These are phyloP conservation scores for Rhizomucor miehei DNA, from an alignment of 371 early-diverging fungal genomes.

Conservation along the genomic window DNA sequence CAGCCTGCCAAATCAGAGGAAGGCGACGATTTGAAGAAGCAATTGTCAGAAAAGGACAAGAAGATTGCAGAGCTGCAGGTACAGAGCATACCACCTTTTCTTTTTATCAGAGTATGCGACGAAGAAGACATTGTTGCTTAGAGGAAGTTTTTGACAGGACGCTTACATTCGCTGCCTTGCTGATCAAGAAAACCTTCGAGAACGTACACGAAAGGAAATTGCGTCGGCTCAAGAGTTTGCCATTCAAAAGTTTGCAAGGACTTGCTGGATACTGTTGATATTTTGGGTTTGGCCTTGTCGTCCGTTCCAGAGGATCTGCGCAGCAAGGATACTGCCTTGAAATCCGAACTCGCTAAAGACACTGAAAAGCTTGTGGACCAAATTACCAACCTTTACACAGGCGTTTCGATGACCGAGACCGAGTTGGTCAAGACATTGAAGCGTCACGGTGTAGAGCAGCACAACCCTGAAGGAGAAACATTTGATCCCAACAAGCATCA, in stretches of 20 bases:
- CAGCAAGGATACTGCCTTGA: constrained; percentile 25
- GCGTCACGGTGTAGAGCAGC: constrained; percentile 87
- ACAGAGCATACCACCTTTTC: constrained; percentile 11
- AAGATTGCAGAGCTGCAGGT: constrained; percentile 82
- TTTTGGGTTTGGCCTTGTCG: constrained; percentile 84
- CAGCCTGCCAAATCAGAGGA: constrained; percentile 21
- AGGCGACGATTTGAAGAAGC: constrained; percentile 30
- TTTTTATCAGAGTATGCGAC: constrained; percentile 1
- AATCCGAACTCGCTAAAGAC: constrained; percentile 30
- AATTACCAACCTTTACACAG: constrained; percentile 78
- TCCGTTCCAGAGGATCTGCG: constrained; percentile 62
- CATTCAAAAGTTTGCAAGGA: constrained; percentile 96
- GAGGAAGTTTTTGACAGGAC: constrained; percentile 40
- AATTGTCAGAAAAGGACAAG: constrained; percentile 73
- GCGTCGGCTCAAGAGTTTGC: constrained; percentile 80
- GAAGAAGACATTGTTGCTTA: background rate
- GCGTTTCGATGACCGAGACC: constrained; percentile 87
- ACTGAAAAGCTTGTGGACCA: constrained; percentile 58
- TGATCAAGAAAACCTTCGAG: constrained; percentile 93
- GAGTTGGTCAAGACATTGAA: constrained; percentile 86
- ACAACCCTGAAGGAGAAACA: constrained; percentile 76
- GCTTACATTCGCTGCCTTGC: constrained; percentile 88
- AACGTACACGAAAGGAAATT: constrained; percentile 85
- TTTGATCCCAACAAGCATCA: constrained; percentile 95
- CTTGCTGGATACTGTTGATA: constrained; percentile 90